A percentile compares a stretch with the other conserved stretches of the same genome.
These are phyloP conservation scores for Myriosclerotinia curreyana DNA, from an alignment of 2,329 filamentous ascomycete species.

Conservation along the genomic window DNA sequence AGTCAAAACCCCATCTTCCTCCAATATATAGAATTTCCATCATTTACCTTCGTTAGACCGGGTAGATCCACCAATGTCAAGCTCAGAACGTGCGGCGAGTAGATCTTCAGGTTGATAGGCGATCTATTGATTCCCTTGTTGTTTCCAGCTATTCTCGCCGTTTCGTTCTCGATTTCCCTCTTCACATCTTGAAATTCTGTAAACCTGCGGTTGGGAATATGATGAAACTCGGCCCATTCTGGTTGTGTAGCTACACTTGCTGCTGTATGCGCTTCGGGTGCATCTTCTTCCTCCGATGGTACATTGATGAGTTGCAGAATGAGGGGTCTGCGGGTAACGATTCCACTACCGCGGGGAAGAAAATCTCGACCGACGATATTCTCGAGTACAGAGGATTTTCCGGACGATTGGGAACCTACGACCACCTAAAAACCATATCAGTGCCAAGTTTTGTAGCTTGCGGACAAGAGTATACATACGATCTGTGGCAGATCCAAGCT, in stretches of 20 bases:
- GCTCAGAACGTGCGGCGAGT: constrained; percentile 94
- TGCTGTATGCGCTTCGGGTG: constrained; percentile 70
- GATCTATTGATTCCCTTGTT: constrained; percentile 99
- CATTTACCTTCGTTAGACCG: constrained; percentile 80
- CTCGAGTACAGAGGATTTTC: constrained; percentile 97
- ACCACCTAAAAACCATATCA: constrained; percentile 65
- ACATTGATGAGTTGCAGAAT: constrained; percentile 99
- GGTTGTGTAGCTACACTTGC: constrained; percentile 64
- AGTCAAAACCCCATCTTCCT: constrained; percentile 22
- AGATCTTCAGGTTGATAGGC: constrained; percentile 97
- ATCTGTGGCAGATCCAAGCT: constrained; percentile 97
- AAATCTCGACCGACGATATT: constrained; percentile 99
- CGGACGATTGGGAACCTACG: constrained; percentile 95
- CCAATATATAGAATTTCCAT: background rate
- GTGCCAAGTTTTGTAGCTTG: constrained; percentile 21
- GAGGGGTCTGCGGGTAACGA: constrained; percentile 88
- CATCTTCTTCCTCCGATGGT: constrained; percentile 63
- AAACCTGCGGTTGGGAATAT: constrained; percentile 84
- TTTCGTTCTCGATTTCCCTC: constrained; percentile 96
- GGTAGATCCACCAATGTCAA: constrained; percentile 94
- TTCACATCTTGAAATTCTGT: constrained; percentile 92
- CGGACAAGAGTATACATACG: constrained; percentile 56
- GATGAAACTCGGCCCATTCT: constrained; percentile 94
- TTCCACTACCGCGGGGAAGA: constrained; percentile 90
- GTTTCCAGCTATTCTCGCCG: constrained; percentile 85